phyloP scores from a whole-genome alignment of 1,139 yeast genomes.

The Zygoascus hellenicus region DNA sequence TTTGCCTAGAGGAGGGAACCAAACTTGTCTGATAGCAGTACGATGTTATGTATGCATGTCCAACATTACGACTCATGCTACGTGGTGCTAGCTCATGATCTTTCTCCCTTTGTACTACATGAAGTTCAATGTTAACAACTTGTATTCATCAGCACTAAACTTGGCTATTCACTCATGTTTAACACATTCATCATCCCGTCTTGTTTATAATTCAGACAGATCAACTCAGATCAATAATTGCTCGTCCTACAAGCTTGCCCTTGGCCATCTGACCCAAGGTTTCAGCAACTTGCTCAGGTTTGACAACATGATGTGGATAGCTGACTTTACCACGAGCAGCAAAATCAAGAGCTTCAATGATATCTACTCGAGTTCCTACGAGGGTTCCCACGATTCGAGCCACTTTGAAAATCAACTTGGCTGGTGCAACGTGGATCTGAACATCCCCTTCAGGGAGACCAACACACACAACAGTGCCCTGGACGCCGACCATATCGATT shows the following conservation, averaged over 20 bases:
- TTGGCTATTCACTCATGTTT: no score
- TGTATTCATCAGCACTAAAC: no score
- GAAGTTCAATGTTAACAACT: no score
- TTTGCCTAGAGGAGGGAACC: no score
- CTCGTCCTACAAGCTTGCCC: conserved; percentile 63
- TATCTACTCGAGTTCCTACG: conserved; percentile 68
- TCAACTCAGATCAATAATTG: conserved; percentile 44
- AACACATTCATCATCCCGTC: no score
- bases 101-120: no score
- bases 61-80: no score
- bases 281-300: conserved; percentile 49
- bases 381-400: conserved; percentile 57
- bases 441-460: conserved; percentile 68
- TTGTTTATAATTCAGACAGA: no score
- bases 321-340: conserved; percentile 56
- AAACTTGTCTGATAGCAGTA: no score
- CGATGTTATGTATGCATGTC: no score
- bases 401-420: conserved; percentile 51
- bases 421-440: conserved; percentile 44
- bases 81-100: no score
- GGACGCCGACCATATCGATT: conserved; percentile 54
- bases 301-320: conserved; percentile 58
- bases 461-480: conserved; percentile 66
- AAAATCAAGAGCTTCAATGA: conserved; percentile 65
- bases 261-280: conserved; percentile 57